phyloP scores from a whole-genome alignment of 2,329 filamentous ascomycete genomes.

The Fusarium sp. region DNA sequence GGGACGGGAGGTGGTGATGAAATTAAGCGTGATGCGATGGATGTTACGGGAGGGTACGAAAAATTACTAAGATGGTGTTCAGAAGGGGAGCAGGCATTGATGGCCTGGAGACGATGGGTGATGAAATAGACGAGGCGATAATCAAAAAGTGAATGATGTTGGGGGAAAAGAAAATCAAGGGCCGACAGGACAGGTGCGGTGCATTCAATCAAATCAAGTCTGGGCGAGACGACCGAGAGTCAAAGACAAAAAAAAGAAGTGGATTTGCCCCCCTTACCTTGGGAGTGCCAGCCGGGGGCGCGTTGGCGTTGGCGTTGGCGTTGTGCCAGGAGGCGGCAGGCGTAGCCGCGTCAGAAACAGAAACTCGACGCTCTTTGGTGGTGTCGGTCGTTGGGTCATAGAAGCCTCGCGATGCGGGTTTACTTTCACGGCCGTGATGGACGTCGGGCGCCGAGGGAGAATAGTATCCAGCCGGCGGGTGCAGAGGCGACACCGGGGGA shows the following conservation, averaged over 20 bases:
- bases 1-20: constrained; percentile 23
- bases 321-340: constrained; percentile 55
- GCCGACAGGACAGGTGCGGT: constrained; percentile 13
- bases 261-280: constrained; percentile 58
- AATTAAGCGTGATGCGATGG: constrained; percentile 33
- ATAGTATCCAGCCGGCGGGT: constrained; percentile 56
- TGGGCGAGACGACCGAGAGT: constrained; percentile 32
- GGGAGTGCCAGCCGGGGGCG: constrained; percentile 55
- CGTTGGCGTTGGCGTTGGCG: constrained; percentile 44
- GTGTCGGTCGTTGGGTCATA: constrained; percentile 66
- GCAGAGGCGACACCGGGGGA: constrained; percentile 55
- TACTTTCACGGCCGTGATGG: constrained; percentile 50
- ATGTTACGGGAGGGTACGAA: constrained; percentile 9
- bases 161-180: constrained; percentile 32
- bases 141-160: constrained; percentile 28
- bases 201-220: constrained; percentile 34
- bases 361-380: constrained; percentile 58
- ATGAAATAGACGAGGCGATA: constrained; percentile 11
- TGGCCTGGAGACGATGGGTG: constrained; percentile 26
- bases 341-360: constrained; percentile 49
- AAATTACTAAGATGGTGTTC: constrained; percentile 17
- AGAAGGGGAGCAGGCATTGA: constrained; percentile 38
- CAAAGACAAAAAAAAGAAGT: constrained; percentile 43
- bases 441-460: constrained; percentile 39
- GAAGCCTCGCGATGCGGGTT: constrained; percentile 57